Evolutionary conservation across 305 asterid genomes (phyloP), one percentile per base, ranked within the genome.

Genomic region (Salvia sclarea): DNA sequence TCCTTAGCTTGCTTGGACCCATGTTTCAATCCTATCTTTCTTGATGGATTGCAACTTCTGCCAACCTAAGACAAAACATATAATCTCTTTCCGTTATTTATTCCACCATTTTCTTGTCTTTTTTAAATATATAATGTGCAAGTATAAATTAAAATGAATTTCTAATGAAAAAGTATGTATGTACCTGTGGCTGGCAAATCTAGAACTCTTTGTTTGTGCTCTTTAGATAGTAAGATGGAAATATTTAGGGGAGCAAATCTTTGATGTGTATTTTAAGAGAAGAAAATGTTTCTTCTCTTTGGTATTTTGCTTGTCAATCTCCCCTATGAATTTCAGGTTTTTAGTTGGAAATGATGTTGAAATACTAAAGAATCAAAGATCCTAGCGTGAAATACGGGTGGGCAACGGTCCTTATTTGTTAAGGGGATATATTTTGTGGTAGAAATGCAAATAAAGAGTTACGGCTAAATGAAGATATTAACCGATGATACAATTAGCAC

Each of bases 1-100:
- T 83, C 20, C 93, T 78, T 1, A 90, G 38, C 83, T 85, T 92
- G 93, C 96, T 86, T 22, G 92, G 82, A 80, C 81, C 95, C 97
- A 92, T 87, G 0, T 33, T 18, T 6, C 5, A 28, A 28, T 28
- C 33, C 33, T 28, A 4, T 53, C 28, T 6, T 40, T 21, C 8
- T 55, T 60, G 14, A 11, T 17, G 35, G 22, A 67, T 74, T 35
- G 58, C 57, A 11, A 66, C 14, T 25, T 47, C 2, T 57, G 49
- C 66, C 59, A 55, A 63, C 71, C 76, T 71, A 62, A 45, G 58
- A 60, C 13, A 12, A 53, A 38, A 54, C 0, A 54, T 11, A n/a
- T 10, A 14, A n/a, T 44, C 50, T 44, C 20, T 14, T 14, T 44
- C 54, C 38, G 7, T 33, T 33, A 33, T 33, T 6, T 33, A 1